Evolutionary conservation across 176 grass and related monocot genomes (phyloP).

Genomic region (Eleusine indica): DNA sequence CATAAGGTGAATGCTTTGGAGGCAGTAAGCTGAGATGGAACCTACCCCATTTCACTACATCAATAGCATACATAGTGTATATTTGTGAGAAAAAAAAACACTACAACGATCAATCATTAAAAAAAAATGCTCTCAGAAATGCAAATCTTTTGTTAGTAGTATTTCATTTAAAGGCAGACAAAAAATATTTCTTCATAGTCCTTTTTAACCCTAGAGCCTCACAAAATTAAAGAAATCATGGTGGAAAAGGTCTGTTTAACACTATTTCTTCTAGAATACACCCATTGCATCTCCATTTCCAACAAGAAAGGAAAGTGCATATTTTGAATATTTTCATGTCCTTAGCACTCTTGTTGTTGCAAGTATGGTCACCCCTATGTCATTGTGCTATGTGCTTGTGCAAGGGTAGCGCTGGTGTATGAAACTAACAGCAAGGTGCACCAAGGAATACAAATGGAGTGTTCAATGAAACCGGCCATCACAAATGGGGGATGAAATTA

Average conservation of each 20-base stretch:
- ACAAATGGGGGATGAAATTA: constrained; percentile 13
- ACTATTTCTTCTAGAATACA: neutral
- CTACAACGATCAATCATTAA: neutral
- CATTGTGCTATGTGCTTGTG: neutral
- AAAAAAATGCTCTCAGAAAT: neutral
- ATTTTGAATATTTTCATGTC: neutral
- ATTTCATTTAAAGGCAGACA: neutral
- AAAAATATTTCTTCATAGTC: neutral
- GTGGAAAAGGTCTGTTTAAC: neutral
- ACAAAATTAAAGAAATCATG: neutral
- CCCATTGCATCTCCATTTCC: neutral
- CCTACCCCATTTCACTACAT: neutral
- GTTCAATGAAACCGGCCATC: neutral
- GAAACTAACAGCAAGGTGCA: neutral
- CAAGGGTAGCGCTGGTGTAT: neutral
- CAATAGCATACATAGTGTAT: neutral
- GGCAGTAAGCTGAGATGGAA: neutral
- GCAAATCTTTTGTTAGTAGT: neutral
- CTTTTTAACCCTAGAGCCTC: neutral
- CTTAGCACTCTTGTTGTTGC: neutral
- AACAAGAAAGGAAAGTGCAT: neutral
- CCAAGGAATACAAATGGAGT: neutral
- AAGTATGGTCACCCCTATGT: neutral
- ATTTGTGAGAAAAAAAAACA: neutral
- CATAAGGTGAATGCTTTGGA: neutral